Conservation (phyloP, 2,329 filamentous ascomycete species). For the Teratosphaeria pseudoeucalypti region DNA sequence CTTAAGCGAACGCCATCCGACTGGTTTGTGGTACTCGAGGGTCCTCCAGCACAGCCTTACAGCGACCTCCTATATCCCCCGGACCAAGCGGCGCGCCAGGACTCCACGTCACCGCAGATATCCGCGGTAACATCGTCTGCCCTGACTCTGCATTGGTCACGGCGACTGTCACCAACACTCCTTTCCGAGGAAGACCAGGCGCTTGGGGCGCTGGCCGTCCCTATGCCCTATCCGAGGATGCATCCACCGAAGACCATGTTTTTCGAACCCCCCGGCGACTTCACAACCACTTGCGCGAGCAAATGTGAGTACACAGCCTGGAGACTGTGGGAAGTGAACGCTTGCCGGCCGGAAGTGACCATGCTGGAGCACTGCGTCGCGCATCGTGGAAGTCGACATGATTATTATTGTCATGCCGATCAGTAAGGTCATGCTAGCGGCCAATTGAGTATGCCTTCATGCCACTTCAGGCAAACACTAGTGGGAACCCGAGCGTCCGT, state of each 20-base stretch:
- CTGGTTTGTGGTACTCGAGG: not conserved
- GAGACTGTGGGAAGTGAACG: too few species aligned
- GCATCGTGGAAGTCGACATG: too few species aligned
- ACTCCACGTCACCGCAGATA: not conserved
- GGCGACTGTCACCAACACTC: not conserved
- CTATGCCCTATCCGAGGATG: not conserved
- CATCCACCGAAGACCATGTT: not conserved
- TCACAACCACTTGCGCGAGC: not conserved
- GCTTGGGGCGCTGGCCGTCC: not conserved
- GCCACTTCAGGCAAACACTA: not conserved
- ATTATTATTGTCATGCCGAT: not conserved
- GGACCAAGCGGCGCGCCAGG: not conserved
- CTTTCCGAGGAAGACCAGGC: not conserved
- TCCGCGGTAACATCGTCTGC: not conserved
- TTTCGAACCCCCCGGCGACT: not conserved
- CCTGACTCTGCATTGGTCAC: not conserved
- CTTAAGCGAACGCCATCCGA: not conserved
- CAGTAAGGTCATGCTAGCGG: not conserved
- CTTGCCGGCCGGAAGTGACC: too few species aligned
- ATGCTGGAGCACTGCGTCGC: too few species aligned
- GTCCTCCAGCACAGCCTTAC: not conserved
- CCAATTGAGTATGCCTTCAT: not conserved
- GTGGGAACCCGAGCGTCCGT: not conserved
- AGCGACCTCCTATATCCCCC: not conserved
- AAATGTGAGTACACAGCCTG: not conserved